phyloP scores from a whole-genome alignment of 1,284 basidiomycete species.

The Lentinula novae-zelandiae region DNA sequence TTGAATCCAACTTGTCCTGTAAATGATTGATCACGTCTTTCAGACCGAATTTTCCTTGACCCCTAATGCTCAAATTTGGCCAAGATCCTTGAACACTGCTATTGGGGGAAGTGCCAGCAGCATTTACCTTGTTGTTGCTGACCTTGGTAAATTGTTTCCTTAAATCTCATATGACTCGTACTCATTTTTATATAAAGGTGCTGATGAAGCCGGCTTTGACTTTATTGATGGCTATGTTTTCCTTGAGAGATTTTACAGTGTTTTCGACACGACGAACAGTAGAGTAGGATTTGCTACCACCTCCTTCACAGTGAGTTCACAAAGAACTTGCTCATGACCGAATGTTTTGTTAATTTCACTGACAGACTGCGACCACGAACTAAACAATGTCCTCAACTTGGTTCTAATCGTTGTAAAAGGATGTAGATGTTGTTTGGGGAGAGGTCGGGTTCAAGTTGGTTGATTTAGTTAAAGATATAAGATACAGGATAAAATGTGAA shows the following conservation, averaged over 20 bases:
- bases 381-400: neutral
- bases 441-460: no score
- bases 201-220: neutral
- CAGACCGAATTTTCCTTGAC: constrained; percentile 44
- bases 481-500: no score
- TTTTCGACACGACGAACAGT: constrained; percentile 45
- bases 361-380: constrained; percentile 6
- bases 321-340: neutral
- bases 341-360: neutral
- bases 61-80: constrained; percentile 59
- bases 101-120: constrained; percentile 46
- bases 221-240: constrained; percentile 7
- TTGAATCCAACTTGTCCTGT: neutral
- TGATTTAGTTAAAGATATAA: no score
- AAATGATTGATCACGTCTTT: neutral
- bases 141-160: constrained; percentile 31
- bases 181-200: neutral
- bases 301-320: constrained; percentile 34
- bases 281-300: constrained; percentile 59
- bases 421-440: no score
- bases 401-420: no score
- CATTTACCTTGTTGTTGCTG: constrained; percentile 50
- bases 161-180: neutral
- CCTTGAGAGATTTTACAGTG: constrained; percentile 39
- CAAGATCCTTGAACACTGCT: constrained; percentile 44